These are phyloP conservation scores for Boeremia lycopersici DNA, from an alignment of 2,329 filamentous ascomycete species.

Conservation along the genomic window DNA sequence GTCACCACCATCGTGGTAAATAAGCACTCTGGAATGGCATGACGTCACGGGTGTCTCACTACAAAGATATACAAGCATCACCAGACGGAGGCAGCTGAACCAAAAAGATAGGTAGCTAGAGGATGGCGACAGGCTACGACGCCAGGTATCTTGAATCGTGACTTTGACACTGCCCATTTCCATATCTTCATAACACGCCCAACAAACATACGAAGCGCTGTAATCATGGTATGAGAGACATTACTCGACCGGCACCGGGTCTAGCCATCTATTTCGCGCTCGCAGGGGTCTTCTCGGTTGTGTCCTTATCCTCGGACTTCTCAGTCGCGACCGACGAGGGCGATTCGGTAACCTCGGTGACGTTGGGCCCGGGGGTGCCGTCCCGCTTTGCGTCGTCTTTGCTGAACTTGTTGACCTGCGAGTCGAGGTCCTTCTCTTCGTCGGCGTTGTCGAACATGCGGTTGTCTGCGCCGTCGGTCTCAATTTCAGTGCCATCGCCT, in stretches of 20 bases:
- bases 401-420: conserved; percentile 74
- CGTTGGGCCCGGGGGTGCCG: conserved; percentile 16
- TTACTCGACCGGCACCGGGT: conserved; percentile 11
- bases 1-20: too few relatives aligned
- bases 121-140: conserved; percentile 38
- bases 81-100: background rate
- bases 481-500: conserved; percentile 91
- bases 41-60: too few relatives aligned
- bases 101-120: conserved; percentile 19
- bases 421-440: conserved; percentile 81
- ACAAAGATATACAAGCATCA: too few relatives aligned
- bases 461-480: conserved; percentile 85
- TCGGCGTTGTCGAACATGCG: conserved; percentile 95
- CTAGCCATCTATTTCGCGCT: conserved; percentile 13
- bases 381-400: conserved; percentile 29
- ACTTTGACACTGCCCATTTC: background rate
- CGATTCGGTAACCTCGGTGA: conserved; percentile 39
- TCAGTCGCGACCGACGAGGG: conserved; percentile 47
- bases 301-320: conserved; percentile 35
- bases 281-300: conserved; percentile 13
- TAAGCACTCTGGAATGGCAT: too few relatives aligned
- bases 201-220: conserved; percentile 22
- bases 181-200: conserved; percentile 9
- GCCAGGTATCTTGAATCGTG: conserved; percentile 44
- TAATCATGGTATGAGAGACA: conserved; percentile 24